Evolutionary conservation across 1,139 yeast genomes (phyloP).

Genomic region (Geotrichum siamense): DNA sequence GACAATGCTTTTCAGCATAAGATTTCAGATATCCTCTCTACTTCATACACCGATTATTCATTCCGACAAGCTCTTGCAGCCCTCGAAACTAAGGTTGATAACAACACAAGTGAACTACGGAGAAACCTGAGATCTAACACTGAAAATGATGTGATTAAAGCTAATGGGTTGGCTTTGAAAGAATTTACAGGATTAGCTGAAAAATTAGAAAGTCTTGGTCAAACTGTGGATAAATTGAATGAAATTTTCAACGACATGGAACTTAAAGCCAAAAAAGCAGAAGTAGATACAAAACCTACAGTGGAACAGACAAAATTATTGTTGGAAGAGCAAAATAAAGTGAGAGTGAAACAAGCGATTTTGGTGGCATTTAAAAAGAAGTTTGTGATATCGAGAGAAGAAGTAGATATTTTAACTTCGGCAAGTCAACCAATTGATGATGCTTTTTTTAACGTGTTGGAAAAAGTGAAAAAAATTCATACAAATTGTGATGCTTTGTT

Average conservation of each 20-base stretch:
- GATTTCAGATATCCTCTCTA: constrained; percentile 32
- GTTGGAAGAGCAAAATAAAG: constrained; percentile 38
- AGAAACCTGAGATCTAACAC: constrained; percentile 59
- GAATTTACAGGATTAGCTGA: constrained; percentile 49
- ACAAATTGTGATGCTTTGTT: constrained; percentile 62
- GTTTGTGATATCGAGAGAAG: constrained; percentile 66
- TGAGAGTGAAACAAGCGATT: constrained; percentile 48
- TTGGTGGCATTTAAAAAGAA: constrained; percentile 53
- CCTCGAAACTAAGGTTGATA: constrained; percentile 30
- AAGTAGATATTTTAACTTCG: constrained; percentile 39
- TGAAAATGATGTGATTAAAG: constrained; percentile 62
- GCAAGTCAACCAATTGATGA: constrained; percentile 36
- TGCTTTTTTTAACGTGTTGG: constrained; percentile 56
- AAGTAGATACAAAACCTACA: constrained; percentile 29
- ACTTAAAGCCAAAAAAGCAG: constrained; percentile 25
- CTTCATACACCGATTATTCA: constrained; percentile 34
- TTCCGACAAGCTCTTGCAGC: constrained; percentile 33
- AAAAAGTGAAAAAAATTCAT: constrained; percentile 57
- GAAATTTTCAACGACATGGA: constrained; percentile 29
- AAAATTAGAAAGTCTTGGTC: constrained; percentile 41
- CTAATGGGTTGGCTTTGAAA: constrained; percentile 51
- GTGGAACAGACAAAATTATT: constrained; percentile 39
- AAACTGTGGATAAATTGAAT: constrained; percentile 37
- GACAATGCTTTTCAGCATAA: constrained; percentile 30
- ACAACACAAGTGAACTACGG: constrained; percentile 36